Percentiles rank a stretch among this genome's conserved stretches.
These are phyloP conservation scores for Abortiporus biennis DNA, from an alignment of 1,284 basidiomycete species.

Conservation along the genomic window DNA sequence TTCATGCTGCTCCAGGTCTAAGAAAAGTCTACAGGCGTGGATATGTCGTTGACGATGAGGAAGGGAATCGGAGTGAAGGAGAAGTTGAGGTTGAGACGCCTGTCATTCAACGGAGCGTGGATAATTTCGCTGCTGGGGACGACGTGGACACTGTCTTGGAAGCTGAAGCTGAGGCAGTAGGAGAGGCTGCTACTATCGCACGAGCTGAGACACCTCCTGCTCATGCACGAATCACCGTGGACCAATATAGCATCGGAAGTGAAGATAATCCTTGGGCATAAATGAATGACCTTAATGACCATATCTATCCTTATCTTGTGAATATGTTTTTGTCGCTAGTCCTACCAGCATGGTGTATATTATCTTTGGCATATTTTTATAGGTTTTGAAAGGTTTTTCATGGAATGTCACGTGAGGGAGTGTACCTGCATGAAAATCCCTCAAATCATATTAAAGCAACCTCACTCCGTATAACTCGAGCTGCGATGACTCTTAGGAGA, in stretches of 20 bases:
- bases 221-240: conserved; percentile 30
- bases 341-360: too few species aligned
- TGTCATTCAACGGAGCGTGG: conserved; percentile 12
- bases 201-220: conserved; percentile 38
- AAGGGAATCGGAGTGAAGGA: conserved; percentile 28
- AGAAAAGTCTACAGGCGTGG: conserved; percentile 49
- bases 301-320: too few species aligned
- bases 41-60: conserved; percentile 38
- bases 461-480: too few species aligned
- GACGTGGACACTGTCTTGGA: conserved; percentile 24
- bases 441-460: too few species aligned
- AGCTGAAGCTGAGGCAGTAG: conserved; percentile 21
- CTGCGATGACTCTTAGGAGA: too few species aligned
- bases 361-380: too few species aligned
- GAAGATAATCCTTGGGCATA: conserved; percentile 54
- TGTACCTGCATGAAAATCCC: too few species aligned
- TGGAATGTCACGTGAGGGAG: too few species aligned
- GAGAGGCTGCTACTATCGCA: conserved; percentile 16
- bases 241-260: conserved; percentile 25
- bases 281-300: too few species aligned
- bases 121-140: conserved; percentile 19
- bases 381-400: too few species aligned
- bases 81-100: conserved; percentile 34
- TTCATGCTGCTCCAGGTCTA: conserved; percentile 30
- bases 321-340: too few species aligned